phyloP scores from a whole-genome alignment of 1,139 yeast genomes.

The Debaryomyces singareniensis region DNA sequence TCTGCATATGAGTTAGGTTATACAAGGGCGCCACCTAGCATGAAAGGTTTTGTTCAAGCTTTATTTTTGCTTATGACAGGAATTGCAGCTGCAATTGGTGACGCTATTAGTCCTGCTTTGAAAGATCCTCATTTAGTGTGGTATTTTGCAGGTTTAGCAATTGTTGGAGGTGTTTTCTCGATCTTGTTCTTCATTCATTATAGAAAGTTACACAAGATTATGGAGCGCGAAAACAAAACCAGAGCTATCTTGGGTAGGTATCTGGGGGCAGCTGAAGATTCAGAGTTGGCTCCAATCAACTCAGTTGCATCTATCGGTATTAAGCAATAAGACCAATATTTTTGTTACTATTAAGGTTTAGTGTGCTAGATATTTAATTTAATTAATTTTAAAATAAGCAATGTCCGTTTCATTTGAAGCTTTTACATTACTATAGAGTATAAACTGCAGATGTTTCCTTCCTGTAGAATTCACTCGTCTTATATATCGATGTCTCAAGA shows the following conservation, averaged over 20 bases:
- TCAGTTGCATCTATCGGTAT: conserved; percentile 17
- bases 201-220: conserved; percentile 46
- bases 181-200: conserved; percentile 37
- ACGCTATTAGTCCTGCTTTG: conserved; percentile 50
- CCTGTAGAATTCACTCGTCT: no score
- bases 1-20: conserved; percentile 70
- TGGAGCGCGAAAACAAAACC: conserved; percentile 36
- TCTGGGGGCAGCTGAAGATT: conserved; percentile 2
- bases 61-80: conserved; percentile 58
- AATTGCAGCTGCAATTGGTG: conserved; percentile 51
- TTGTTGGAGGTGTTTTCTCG: conserved; percentile 40
- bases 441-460: no score
- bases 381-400: no score
- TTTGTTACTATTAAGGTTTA: no score
- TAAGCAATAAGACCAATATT: conserved; percentile 10
- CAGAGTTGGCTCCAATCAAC: conserved; percentile 15
- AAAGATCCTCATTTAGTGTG: conserved; percentile 49
- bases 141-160: conserved; percentile 48
- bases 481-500: no score
- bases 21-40: conserved; percentile 56
- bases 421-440: no score
- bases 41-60: conserved; percentile 67
- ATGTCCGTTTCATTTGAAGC: no score
- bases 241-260: conserved; percentile 14
- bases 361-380: no score